These are phyloP conservation scores for Spatholobus suberectus DNA, from an alignment of 306 rosid species.

Conservation along the genomic window DNA sequence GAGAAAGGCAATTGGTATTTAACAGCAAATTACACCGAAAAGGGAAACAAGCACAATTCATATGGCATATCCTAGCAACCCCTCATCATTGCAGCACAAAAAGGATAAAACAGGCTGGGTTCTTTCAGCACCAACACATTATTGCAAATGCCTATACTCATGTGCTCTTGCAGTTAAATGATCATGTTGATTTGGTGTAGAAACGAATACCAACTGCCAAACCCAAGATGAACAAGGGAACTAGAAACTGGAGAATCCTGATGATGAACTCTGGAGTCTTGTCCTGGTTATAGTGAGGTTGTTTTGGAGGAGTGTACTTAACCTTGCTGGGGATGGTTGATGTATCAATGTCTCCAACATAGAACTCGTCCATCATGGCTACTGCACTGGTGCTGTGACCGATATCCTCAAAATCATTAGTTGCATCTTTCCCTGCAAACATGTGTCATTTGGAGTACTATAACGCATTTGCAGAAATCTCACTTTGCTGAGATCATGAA, in stretches of 20 bases:
- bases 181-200: constrained; percentile 64
- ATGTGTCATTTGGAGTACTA: constrained; percentile 2
- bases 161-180: constrained; percentile 29
- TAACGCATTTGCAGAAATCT: constrained; percentile 19
- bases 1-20: constrained; percentile 19
- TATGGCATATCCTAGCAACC: constrained; percentile 32
- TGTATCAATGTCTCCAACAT: constrained; percentile 81
- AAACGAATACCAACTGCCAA: constrained; percentile 74
- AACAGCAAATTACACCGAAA: constrained; percentile 38
- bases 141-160: constrained; percentile 34
- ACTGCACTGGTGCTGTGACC: constrained; percentile 86
- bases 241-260: constrained; percentile 82
- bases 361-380: constrained; percentile 87
- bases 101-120: constrained; percentile 11
- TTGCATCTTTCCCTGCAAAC: constrained; percentile 88
- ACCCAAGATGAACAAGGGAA: constrained; percentile 81
- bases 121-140: constrained; percentile 34
- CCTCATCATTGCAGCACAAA: constrained; percentile 27
- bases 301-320: constrained; percentile 75
- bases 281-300: constrained; percentile 77
- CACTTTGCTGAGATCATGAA: constrained; percentile 3
- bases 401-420: constrained; percentile 77
- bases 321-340: constrained; percentile 62
- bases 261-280: constrained; percentile 70
- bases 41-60: constrained; percentile 41